Percentiles rank a stretch among this genome's conserved stretches.
Conservation (phyloP, 23 red algal genomes). For the Chondrus crispus region DNA sequence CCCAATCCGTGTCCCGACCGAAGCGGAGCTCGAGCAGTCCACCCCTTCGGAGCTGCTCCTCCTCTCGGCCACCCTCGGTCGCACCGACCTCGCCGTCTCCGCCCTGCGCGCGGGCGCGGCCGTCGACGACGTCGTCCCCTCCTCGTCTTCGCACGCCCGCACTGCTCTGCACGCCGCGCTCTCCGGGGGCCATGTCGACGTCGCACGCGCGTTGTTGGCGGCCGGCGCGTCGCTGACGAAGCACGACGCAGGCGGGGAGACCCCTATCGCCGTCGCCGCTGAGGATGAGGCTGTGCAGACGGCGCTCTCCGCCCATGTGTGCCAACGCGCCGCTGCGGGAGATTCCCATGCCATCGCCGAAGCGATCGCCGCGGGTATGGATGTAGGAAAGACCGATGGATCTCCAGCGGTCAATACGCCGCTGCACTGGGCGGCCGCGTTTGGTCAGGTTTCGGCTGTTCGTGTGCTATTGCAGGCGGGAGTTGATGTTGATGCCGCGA, state of each 20-base stretch:
- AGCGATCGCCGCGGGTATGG: neutral
- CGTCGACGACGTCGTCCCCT: neutral
- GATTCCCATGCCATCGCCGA: neutral
- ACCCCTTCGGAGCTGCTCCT: slow-evolving; percentile 3
- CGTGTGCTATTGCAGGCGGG: neutral
- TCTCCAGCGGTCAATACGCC: neutral
- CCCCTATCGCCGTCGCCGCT: neutral
- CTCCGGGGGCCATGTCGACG: neutral
- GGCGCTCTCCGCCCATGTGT: neutral
- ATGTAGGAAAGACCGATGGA: neutral
- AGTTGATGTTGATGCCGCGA: neutral
- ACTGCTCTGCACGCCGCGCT: neutral
- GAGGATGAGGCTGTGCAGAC: neutral
- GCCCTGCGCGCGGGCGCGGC: neutral
- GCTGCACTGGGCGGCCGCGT: slow-evolving; percentile 16
- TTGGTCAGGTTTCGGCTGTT: neutral
- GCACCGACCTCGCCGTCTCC: slow-evolving; percentile 12
- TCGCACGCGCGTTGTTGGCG: neutral
- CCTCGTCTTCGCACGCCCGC: neutral
- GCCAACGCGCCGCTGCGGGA: neutral
- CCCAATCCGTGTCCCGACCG: neutral
- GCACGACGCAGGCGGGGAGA: neutral
- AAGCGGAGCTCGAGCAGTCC: neutral
- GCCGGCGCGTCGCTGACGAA: neutral
- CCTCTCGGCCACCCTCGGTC: neutral